phyloP scores from a whole-genome alignment of 208 protist genomes.

The Zelonia costaricensis region DNA sequence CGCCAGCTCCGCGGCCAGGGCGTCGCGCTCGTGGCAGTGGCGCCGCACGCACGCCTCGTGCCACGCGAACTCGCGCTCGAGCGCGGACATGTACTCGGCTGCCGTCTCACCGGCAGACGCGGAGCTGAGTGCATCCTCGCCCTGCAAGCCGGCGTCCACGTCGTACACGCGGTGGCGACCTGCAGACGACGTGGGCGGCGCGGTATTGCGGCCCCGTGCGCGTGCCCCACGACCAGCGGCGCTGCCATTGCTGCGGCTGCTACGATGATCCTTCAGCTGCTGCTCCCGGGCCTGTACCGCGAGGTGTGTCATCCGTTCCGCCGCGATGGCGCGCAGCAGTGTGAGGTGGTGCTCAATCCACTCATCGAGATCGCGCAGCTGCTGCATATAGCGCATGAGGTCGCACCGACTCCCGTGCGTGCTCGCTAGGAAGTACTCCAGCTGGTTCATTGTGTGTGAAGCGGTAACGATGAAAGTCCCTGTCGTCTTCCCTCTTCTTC shows the following conservation, averaged over 20 bases:
- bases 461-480: too few species aligned
- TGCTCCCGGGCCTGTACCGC: neutral
- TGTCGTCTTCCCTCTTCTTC: too few species aligned
- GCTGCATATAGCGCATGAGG: constrained; percentile 64
- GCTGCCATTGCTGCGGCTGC: neutral
- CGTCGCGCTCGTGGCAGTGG: constrained; percentile 35
- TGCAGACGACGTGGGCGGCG: neutral
- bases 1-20: constrained; percentile 31
- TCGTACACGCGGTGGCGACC: neutral
- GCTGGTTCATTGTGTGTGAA: constrained; percentile 55
- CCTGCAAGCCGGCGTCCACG: neutral
- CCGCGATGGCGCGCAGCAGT: constrained; percentile 40
- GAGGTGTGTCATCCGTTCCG: constrained; percentile 17
- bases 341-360: constrained; percentile 58
- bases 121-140: too few species aligned
- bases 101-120: neutral
- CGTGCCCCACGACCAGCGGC: constrained; percentile 4
- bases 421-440: constrained; percentile 74
- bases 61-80: constrained; percentile 24
- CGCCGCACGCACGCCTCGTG: constrained; percentile 31
- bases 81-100: constrained; percentile 1
- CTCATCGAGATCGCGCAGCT: constrained; percentile 61
- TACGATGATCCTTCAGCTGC: neutral
- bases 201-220: neutral
- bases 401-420: constrained; percentile 60